Base-by-base conservation (phyloP, 805 yeast species). In the Yarrowia yakushimensis region DNA sequence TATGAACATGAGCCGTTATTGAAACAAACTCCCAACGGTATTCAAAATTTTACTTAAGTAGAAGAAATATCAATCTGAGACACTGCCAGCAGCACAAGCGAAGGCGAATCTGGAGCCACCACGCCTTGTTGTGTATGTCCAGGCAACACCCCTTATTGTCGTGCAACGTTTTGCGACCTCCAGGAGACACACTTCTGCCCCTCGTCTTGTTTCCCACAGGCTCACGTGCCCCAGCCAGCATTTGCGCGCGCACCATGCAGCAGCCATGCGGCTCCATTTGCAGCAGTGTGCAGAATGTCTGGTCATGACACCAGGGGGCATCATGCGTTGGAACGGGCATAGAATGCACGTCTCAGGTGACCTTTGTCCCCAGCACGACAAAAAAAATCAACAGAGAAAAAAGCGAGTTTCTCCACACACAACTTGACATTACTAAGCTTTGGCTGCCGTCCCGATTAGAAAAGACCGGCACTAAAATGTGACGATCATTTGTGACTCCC, bases 21-120 rank as follows among this genome's bases (percentile, higher is more conserved):
- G 12, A 17, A 45, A 45, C 34, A 28, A 42, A 42, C 50, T 43
- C 50, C 50, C 50, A 43, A 43, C 50, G 50, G 50, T 41, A 41
- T 22, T 22, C n/a, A 27, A 43, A 42, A 42, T 33, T 17, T 43
- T 43, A 43, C 31, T 27, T 25, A 23, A n/a, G 13, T 30, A 15
- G 13, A 6, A 22, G 22, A 22, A n/a, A 25, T n/a, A 9, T 13
- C n/a, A 25, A 23, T n/a, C 15, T 37, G 37, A 33, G 37, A 33
- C 37, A 33, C n/a, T n/a, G n/a, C n/a, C n/a, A n/a, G n/a, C 27
- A 25, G 27, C 8, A 25, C 27, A 25, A 25, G n/a, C n/a, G n/a
- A n/a, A n/a, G n/a, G n/a, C n/a, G n/a, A n/a, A n/a, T n/a, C n/a
- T n/a, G n/a, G n/a, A n/a, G n/a, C n/a, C n/a, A n/a, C n/a, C n/a